Conservation (phyloP, 768 basidiomycete genomes). For the Boletellus sp. region DNA sequence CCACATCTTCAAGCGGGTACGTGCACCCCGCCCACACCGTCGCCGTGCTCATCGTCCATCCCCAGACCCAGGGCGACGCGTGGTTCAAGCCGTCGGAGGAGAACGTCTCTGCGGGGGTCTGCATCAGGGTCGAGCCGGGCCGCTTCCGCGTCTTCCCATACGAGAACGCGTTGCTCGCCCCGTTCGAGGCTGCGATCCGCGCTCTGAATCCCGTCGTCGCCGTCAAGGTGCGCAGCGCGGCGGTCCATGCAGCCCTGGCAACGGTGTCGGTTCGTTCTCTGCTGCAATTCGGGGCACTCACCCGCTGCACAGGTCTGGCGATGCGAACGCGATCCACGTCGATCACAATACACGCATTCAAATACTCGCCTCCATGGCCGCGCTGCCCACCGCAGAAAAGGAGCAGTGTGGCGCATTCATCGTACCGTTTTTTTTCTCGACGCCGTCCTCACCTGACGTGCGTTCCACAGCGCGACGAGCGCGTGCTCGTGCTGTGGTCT, state of each 20-base stretch:
- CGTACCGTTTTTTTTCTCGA: constrained; percentile 38
- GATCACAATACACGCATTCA: constrained; percentile 84
- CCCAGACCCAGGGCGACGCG: constrained; percentile 80
- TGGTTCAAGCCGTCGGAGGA: constrained; percentile 87
- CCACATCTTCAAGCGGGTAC: constrained; percentile 71
- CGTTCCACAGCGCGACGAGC: constrained; percentile 65
- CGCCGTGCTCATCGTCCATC: constrained; percentile 8
- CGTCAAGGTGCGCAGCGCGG: constrained; percentile 75
- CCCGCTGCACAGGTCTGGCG: constrained; percentile 44
- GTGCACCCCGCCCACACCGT: constrained; percentile 15
- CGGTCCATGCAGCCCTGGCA: constrained; percentile 72
- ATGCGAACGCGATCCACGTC: constrained; percentile 61
- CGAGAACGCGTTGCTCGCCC: constrained; percentile 73
- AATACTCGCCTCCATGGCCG: constrained; percentile 66
- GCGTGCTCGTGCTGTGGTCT: constrained; percentile 80
- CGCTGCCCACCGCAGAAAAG: constrained; percentile 77
- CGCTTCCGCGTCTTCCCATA: constrained; percentile 83
- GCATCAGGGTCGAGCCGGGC: constrained; percentile 63
- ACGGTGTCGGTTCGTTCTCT: constrained; percentile 50
- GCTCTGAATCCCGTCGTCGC: constrained; percentile 80
- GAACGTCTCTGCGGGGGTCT: constrained; percentile 76
- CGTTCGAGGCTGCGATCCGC: constrained; percentile 78
- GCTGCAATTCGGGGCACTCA: no score
- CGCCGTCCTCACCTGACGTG: neutral
- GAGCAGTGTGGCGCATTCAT: constrained; percentile 90